A percentile compares a stretch with the other conserved stretches of the same genome.
Evolutionary conservation across 169 alveolate genomes (phyloP).

Genomic region (Plasmodium cynomolgi): DNA sequence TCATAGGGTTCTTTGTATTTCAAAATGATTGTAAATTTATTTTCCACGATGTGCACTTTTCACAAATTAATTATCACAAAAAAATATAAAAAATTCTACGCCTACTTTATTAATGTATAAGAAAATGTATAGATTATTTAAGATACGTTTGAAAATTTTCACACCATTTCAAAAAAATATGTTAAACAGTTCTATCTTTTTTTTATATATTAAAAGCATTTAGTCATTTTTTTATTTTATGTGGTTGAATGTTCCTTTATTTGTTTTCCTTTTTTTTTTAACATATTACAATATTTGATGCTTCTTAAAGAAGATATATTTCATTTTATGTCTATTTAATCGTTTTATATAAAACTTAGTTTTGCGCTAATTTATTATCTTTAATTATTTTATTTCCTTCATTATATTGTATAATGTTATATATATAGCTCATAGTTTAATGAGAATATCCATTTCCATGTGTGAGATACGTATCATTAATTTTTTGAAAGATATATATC

Average conservation of each 20-base stretch:
- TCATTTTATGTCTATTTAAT: too few species aligned
- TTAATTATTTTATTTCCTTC: background rate
- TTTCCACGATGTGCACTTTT: background rate
- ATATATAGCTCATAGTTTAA: background rate
- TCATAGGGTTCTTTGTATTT: background rate
- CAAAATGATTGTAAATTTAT: background rate
- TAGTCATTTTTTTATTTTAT: too few species aligned
- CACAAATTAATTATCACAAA: background rate
- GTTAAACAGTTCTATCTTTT: background rate
- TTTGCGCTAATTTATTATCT: background rate
- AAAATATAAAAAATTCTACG: too few species aligned
- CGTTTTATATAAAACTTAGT: background rate
- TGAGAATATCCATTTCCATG: background rate
- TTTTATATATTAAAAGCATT: too few species aligned
- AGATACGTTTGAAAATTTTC: background rate
- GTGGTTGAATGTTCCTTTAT: background rate
- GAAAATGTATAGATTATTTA: too few species aligned
- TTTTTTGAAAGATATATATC: background rate
- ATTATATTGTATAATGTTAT: background rate
- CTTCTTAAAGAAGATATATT: background rate
- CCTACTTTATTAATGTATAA: too few species aligned
- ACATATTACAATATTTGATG: too few species aligned
- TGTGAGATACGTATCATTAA: background rate
- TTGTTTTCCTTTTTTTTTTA: background rate
- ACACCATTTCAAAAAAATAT: background rate